Conservation (phyloP, 371 early-diverging fungal species). For the Saksenaea oblongispora region DNA sequence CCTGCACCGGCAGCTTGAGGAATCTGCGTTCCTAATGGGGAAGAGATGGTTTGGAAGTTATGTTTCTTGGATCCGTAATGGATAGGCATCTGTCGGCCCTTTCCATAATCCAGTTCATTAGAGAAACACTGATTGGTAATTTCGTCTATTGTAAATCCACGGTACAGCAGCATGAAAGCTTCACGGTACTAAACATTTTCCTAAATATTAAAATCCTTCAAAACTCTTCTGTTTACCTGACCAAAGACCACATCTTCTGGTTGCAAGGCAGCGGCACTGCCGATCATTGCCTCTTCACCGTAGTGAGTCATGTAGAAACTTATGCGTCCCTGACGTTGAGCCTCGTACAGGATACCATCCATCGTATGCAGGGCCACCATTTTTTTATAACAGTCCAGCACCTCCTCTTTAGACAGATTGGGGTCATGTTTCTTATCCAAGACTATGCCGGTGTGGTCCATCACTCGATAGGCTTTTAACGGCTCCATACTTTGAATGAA, state of each 20-base stretch:
- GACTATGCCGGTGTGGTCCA: conserved; percentile 89
- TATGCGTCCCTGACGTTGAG: conserved; percentile 98
- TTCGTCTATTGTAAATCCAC: conserved; percentile 91
- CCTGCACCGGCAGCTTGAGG: conserved; percentile 98
- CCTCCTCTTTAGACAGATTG: conserved; percentile 72
- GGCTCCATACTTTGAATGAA: neutral
- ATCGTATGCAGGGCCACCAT: conserved; percentile 90
- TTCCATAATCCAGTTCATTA: conserved; percentile 86
- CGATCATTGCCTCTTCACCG: conserved; percentile 97
- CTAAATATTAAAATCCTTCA: neutral
- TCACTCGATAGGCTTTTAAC: conserved; percentile 16
- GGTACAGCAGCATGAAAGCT: conserved; percentile 88
- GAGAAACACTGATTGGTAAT: conserved; percentile 97
- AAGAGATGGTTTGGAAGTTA: conserved; percentile 96
- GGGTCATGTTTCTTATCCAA: conserved; percentile 77
- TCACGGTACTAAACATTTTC: conserved; percentile 77
- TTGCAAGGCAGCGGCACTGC: conserved; percentile 88
- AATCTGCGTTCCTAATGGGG: conserved; percentile 96
- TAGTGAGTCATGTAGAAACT: conserved; percentile 98
- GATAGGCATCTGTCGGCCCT: conserved; percentile 98
- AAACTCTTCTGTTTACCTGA: conserved; percentile 34
- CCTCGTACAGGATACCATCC: conserved; percentile 95
- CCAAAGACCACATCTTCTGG: conserved; percentile 89
- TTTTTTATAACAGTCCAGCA: conserved; percentile 80
- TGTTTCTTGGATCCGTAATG: conserved; percentile 89